Evolutionary conservation across 2,329 filamentous ascomycete genomes (phyloP), one percentile per base, ranked within the genome.

Genomic region (Ilyonectria mors-panacis): DNA sequence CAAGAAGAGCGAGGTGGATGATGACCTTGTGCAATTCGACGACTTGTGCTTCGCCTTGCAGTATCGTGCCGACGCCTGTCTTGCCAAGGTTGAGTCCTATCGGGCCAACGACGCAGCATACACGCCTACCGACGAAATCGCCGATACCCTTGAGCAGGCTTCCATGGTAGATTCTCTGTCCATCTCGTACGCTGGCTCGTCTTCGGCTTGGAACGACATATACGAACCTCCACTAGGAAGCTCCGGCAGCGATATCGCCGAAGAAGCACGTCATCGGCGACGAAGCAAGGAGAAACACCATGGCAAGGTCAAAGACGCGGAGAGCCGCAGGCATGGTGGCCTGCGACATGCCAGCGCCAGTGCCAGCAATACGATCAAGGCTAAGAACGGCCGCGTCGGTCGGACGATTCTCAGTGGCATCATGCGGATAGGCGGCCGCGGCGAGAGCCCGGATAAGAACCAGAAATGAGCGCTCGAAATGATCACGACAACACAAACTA

Each of bases 1-100:
- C n/a, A 78, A 73, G 37, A 75, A 73, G 33, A 56, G 67, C 6
- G 67, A 78, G 2, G 74, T 75, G 3, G 82, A 87, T n/a, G 85
- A 86, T 39, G 87, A 89, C 44, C 79, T 90, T 2, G 79, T 85
- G 35, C 77, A 83, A 21, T 90, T 90, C 70, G 85, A 89, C 71
- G 80, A 80, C 1, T 73, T 85, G n/a, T 90, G 87, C 70, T 68
- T 82, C 45, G 77, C 76, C 3, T 79, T 90, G 4, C 86, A 90
- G 65, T 79, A 78, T 60, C 85, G 86, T 7, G 83, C 87, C 1
- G 83, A 87, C 47, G 81, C 83, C 3, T 89, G 87, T 68, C 82
- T 87, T 47, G 81, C 83, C 15, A 84, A 83, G 58, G 80, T 88
- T 5, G 85, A 89, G 62, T 76, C 78, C 3, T 75, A 83, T 8